Evolutionary conservation across 2,329 filamentous ascomycete species (phyloP), one percentile per base, ranked within the genome.

Genomic region (Diaporthe helianthi): DNA sequence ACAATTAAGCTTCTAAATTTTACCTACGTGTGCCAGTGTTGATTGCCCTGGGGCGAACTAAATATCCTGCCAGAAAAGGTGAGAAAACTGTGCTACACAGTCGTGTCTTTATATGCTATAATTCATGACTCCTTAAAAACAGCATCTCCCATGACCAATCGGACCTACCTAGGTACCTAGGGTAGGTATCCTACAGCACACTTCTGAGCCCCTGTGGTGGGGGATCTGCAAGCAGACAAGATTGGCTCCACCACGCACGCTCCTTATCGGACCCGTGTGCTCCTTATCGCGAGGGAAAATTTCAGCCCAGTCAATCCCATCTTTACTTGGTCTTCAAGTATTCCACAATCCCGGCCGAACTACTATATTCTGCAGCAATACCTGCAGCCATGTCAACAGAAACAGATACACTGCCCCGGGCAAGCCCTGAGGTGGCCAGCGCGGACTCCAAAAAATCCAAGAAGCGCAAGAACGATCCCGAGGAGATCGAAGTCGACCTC

Each of bases 401-500:
- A 29, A 47, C 54, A 60, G 64, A 69, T 24, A 51, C 54, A n/a
- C 64, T 65, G 12, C 49, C 68, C 10, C 33, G 65, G 54, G 33
- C 36, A 17, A 31, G 36, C 65, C 44, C 22, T 15, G 24, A 61
- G 65, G 33, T 61, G 75, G 47, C 76, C 78, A 33, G 58, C 17
- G 52, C 26, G n/a, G 41, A 53, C 29, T 38, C 65, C 29, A 67
- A 60, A 22, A 67, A 58, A 8, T 81, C 83, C 68, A 91, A 87
- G 78, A 93, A 97, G 83, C 91, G 92, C 80, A 96, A 95, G 80
- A 83, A 89, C 61, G 81, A 84, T 67, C 79, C 86, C 67, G 87
- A 90, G 58, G 92, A 94, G 76, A 91, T 99, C 76, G 93, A 97
- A 79, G 94, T 99, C 78, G 93, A 99, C 79, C 83, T 99, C 72